A percentile compares a stretch with the other conserved stretches of the same genome.
Evolutionary conservation across 352 stramenopile species (phyloP).

Genomic region (Aphanomyces euteiches): DNA sequence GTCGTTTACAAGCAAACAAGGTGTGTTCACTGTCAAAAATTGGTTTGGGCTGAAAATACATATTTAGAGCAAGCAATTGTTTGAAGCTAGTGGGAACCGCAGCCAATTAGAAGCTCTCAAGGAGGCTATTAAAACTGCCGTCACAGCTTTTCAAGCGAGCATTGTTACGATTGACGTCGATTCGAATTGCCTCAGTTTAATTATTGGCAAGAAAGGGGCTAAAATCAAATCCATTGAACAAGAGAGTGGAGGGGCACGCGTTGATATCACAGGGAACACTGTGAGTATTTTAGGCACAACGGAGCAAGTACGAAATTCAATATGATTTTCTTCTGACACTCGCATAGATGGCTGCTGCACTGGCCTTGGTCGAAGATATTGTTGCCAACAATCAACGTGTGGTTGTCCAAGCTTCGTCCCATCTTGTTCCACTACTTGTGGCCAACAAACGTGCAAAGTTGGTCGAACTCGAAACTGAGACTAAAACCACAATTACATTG

Average conservation of each 20-base stretch:
- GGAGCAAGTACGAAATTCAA: slow-evolving; percentile 28
- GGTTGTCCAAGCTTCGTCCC: slow-evolving; percentile 55
- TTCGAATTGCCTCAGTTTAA: slow-evolving; percentile 59
- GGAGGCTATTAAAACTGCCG: slow-evolving; percentile 51
- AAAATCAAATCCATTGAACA: slow-evolving; percentile 75
- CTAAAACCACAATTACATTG: slow-evolving; percentile 52
- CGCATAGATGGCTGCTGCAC: slow-evolving; percentile 41
- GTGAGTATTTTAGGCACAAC: slow-evolving; percentile 67
- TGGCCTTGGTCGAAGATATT: slow-evolving; percentile 56
- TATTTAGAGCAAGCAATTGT: slow-evolving; percentile 42
- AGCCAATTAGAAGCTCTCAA: slow-evolving; percentile 58
- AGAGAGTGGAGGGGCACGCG: slow-evolving; percentile 42
- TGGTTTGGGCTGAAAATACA: background rate
- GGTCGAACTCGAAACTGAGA: slow-evolving; percentile 58
- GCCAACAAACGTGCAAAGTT: slow-evolving; percentile 73
- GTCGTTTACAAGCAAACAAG: slow-evolving; percentile 66
- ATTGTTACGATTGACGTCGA: slow-evolving; percentile 59
- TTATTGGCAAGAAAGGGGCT: slow-evolving; percentile 76
- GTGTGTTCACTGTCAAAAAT: background rate
- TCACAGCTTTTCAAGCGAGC: slow-evolving; percentile 48
- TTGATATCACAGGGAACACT: slow-evolving; percentile 62
- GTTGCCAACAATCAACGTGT: slow-evolving; percentile 70
- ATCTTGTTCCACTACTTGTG: slow-evolving; percentile 60
- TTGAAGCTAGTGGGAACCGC: slow-evolving; percentile 68
- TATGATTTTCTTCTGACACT: background rate